phyloP scores from a whole-genome alignment of 1,284 basidiomycete genomes.

The Exobasidium rhododendri region DNA sequence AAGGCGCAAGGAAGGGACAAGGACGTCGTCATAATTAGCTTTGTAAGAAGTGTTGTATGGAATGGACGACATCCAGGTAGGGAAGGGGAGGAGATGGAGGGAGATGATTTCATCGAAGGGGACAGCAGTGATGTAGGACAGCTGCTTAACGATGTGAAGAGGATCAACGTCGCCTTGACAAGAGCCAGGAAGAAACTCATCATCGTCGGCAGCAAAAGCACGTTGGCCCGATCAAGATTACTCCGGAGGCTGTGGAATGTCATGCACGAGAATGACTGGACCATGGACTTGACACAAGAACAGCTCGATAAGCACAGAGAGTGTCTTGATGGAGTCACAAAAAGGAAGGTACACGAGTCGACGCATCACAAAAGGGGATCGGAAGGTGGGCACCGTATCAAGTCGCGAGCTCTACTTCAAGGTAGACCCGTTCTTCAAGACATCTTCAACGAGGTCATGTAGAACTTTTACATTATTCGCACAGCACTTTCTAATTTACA shows the following conservation, averaged over 20 bases:
- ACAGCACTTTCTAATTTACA: too few species aligned
- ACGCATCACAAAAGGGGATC: too few species aligned
- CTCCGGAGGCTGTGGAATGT: constrained; percentile 19
- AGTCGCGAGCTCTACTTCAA: too few species aligned
- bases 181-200: constrained; percentile 60
- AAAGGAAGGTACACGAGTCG: too few species aligned
- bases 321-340: not conserved
- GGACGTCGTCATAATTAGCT: constrained; percentile 42
- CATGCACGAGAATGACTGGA: constrained; percentile 16
- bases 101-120: not conserved
- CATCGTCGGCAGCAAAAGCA: constrained; percentile 32
- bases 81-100: not conserved
- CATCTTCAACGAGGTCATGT: not conserved
- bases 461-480: too few species aligned
- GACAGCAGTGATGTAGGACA: constrained; percentile 23
- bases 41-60: constrained; percentile 30
- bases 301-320: not conserved
- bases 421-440: not conserved
- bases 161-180: constrained; percentile 49
- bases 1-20: constrained; percentile 86
- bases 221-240: constrained; percentile 22
- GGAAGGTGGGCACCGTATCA: too few species aligned
- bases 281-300: constrained; percentile 10
- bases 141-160: constrained; percentile 38
- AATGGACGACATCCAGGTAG: constrained; percentile 21